These are phyloP conservation scores for Irpex sp. DNA, from an alignment of 1,284 basidiomycete species.

Conservation along the genomic window DNA sequence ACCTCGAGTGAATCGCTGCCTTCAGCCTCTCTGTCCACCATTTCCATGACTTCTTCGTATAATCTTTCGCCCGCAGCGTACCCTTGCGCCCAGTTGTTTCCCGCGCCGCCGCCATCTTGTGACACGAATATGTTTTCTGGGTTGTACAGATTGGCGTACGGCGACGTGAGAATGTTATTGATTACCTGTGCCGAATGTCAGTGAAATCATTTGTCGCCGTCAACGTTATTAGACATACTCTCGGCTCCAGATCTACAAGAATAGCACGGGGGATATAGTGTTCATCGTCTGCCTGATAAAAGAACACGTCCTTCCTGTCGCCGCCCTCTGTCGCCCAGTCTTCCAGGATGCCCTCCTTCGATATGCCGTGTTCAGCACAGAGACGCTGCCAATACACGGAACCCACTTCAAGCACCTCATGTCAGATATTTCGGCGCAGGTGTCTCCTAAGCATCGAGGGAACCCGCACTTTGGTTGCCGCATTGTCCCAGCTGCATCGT, in stretches of 20 bases:
- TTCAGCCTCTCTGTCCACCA: conserved; percentile 98
- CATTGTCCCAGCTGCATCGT: conserved; percentile 93
- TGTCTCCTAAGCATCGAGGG: conserved; percentile 11
- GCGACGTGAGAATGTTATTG: conserved; percentile 90
- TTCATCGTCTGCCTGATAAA: conserved; percentile 99
- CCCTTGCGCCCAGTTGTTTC: conserved; percentile 99
- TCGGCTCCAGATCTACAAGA: conserved; percentile 95
- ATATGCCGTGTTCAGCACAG: conserved; percentile 96
- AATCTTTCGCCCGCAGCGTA: conserved; percentile 87
- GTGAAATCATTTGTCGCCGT: too few species aligned
- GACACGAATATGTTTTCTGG: conserved; percentile 97
- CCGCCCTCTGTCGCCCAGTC: conserved; percentile 94
- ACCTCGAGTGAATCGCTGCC: conserved; percentile 98
- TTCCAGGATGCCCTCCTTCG: conserved; percentile 88
- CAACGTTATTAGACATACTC: conserved; percentile 50
- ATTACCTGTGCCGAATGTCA: conserved; percentile 67
- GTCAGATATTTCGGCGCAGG: conserved; percentile 16
- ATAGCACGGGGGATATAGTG: conserved; percentile 98
- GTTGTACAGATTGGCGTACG: conserved; percentile 93
- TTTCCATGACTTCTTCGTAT: conserved; percentile 98
- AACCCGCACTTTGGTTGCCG: conserved; percentile 85
- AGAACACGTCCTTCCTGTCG: conserved; percentile 99
- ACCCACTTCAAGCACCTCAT: conserved; percentile 55
- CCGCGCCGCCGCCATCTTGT: conserved; percentile 95
- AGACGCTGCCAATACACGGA: conserved; percentile 94